These are phyloP conservation scores for Rhodotorula diobovata DNA, from an alignment of 768 basidiomycete species.

Conservation along the genomic window DNA sequence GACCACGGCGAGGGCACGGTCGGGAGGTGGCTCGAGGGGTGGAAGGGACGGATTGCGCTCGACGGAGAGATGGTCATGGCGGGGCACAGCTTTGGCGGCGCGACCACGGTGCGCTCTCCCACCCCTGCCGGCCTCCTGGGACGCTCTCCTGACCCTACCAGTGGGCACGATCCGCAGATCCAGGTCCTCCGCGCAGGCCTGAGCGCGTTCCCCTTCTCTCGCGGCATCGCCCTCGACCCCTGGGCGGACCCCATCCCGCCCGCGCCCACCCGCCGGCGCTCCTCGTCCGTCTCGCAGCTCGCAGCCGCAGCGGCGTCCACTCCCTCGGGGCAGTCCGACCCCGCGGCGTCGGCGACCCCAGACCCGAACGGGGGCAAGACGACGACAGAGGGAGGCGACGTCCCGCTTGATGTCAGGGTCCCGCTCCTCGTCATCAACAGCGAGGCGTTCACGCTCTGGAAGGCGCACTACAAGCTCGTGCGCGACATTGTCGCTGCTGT, in stretches of 20 bases:
- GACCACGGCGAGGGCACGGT: slow-evolving; percentile 46
- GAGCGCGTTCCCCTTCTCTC: slow-evolving; percentile 56
- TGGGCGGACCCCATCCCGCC: slow-evolving; percentile 65
- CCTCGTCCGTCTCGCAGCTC: background rate
- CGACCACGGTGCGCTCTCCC: slow-evolving; percentile 52
- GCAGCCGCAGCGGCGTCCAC: background rate
- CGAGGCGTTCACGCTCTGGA: slow-evolving; percentile 49
- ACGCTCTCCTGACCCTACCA: slow-evolving; percentile 39
- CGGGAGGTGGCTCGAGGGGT: slow-evolving; percentile 45
- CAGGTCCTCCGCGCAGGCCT: slow-evolving; percentile 40
- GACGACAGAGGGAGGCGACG: background rate
- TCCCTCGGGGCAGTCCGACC: background rate
- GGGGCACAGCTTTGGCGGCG: slow-evolving; percentile 60
- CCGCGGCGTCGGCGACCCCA: background rate
- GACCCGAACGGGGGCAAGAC: no score
- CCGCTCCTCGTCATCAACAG: slow-evolving; percentile 49
- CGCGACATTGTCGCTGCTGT: slow-evolving; percentile 7
- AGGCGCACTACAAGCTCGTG: slow-evolving; percentile 42
- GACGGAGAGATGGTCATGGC: slow-evolving; percentile 50
- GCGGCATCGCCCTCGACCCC: slow-evolving; percentile 68
- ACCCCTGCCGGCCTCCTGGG: background rate
- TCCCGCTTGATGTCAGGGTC: slow-evolving; percentile 15
- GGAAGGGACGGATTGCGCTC: slow-evolving; percentile 40
- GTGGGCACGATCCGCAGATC: slow-evolving; percentile 42
- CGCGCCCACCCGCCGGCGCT: background rate